These are phyloP conservation scores for Fraxinus ornus DNA, from an alignment of 305 asterid genomes.

Conservation along the genomic window DNA sequence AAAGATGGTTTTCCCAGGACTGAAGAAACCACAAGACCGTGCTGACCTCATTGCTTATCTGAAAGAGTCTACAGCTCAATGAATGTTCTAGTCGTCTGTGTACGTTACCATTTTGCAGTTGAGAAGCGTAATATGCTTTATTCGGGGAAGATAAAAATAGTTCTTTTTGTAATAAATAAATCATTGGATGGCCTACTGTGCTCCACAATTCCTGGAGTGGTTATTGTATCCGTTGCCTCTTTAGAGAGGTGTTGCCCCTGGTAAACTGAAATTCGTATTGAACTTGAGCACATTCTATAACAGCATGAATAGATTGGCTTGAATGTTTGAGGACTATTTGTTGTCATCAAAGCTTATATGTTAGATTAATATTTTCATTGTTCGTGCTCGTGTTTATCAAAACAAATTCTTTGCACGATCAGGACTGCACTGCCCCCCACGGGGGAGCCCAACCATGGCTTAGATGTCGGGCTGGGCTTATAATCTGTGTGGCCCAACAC, in stretches of 20 bases:
- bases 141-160: slow-evolving; percentile 3
- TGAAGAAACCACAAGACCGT: slow-evolving; percentile 63
- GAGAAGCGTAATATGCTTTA: slow-evolving; percentile 26
- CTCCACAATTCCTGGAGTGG: not conserved
- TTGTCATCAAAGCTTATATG: not conserved
- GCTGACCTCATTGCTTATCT: slow-evolving; percentile 64
- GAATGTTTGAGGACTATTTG: not conserved
- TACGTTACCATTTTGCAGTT: slow-evolving; percentile 32
- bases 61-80: slow-evolving; percentile 42
- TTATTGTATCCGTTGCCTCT: slow-evolving; percentile 24
- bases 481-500: not conserved
- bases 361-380: not conserved
- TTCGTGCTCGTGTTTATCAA: not conserved
- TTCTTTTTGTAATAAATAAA: slow-evolving; percentile 28
- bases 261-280: slow-evolving; percentile 23
- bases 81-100: not conserved
- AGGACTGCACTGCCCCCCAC: not conserved
- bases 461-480: not conserved
- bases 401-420: not conserved
- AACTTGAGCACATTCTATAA: not conserved
- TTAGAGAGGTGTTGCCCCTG: slow-evolving; percentile 25
- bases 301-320: not conserved
- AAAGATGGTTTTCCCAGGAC: slow-evolving; percentile 66
- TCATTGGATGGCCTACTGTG: not conserved
- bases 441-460: not conserved